Base-by-base conservation (phyloP, 768 basidiomycete species). In the Podaxis rugospora region DNA sequence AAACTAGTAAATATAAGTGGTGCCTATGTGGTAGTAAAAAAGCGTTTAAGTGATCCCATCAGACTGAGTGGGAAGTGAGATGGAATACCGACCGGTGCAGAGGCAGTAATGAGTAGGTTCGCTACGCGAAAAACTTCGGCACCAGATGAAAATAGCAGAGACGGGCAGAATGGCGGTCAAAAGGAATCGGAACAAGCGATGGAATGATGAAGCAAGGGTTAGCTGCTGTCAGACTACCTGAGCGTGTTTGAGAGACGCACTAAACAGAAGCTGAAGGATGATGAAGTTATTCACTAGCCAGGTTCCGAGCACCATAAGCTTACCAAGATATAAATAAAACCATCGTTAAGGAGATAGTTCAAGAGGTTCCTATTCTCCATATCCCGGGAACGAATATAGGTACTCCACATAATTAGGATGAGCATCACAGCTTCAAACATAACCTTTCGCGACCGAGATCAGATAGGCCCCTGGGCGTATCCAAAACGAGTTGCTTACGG, bases 361-460 rank as follows among this genome's bases (percentile, higher is more conserved):
- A 49, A 2, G 16, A 57, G 11, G 23, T 27, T 57, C 18, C 35
- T 57, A 18, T 57, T 37, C 18, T 35, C 56, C 35, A 23, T 36
- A 18, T 37, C 32, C 47, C 44, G 46, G 9, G 47, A 57, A 4
- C 47, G 56, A 25, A 50, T 9, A 32, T 57, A 37, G 28, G 56
- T 49, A 21, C 35, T 18, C 46, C 56, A 57, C 35, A 57, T 13
- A 47, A 57, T 49, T 3, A 57, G 2, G 11, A 57, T 47, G 18
- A 57, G 16, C 56, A 57, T 57, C 28, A 57, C 56, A 50, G 44
- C 28, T 23, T 57, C 56, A 21, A 57, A 57, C n/a, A 57, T 4
- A 16, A 57, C 47, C 56, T 57, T 35, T 37, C 18, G 35, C 11
- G 4, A 47, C 23, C 35, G 11, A 10, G 11, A n/a, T 28, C 14